A percentile compares a stretch with the other conserved stretches of the same genome.
These are phyloP conservation scores for Phytomonas francai DNA, from an alignment of 208 protist genomes.

Conservation along the genomic window DNA sequence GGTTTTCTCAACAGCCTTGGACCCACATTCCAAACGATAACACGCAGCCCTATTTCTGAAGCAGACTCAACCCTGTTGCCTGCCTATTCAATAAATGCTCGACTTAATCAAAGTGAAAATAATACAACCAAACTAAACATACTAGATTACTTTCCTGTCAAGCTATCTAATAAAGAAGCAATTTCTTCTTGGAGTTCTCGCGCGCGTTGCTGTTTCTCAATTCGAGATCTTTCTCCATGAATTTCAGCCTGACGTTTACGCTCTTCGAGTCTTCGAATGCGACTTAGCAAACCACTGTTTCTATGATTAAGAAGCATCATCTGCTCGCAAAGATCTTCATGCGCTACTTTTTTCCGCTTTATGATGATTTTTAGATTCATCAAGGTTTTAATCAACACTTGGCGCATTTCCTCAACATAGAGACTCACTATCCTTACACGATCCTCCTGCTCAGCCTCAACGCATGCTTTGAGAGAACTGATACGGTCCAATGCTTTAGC, in stretches of 20 bases:
- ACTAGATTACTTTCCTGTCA: not conserved
- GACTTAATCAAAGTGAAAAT: not conserved
- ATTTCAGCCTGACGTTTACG: constrained; percentile 10
- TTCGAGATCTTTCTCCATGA: constrained; percentile 7
- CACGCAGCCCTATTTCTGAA: not conserved
- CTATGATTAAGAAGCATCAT: constrained; percentile 18
- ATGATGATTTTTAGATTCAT: constrained; percentile 14
- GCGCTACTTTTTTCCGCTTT: constrained; percentile 12
- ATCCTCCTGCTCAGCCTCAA: constrained; percentile 13
- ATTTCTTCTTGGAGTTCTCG: constrained; percentile 5
- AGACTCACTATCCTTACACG: constrained; percentile 16
- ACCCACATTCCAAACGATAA: not conserved
- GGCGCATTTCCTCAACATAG: constrained; percentile 24
- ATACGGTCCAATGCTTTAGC: not conserved
- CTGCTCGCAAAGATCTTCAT: constrained; percentile 19
- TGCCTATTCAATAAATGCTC: not conserved
- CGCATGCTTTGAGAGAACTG: constrained; percentile 4
- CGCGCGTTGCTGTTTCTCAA: not conserved
- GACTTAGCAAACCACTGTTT: constrained; percentile 12
- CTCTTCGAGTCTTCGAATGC: constrained; percentile 11
- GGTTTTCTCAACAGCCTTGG: not conserved
- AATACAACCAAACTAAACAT: not conserved
- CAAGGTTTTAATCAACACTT: constrained; percentile 12
- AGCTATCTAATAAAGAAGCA: not conserved
- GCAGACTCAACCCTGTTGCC: not conserved